Evolutionary conservation across 2,329 filamentous ascomycete species (phyloP), one percentile per base, ranked within the genome.

Genomic region (Arthrobotrys sphaeroides): DNA sequence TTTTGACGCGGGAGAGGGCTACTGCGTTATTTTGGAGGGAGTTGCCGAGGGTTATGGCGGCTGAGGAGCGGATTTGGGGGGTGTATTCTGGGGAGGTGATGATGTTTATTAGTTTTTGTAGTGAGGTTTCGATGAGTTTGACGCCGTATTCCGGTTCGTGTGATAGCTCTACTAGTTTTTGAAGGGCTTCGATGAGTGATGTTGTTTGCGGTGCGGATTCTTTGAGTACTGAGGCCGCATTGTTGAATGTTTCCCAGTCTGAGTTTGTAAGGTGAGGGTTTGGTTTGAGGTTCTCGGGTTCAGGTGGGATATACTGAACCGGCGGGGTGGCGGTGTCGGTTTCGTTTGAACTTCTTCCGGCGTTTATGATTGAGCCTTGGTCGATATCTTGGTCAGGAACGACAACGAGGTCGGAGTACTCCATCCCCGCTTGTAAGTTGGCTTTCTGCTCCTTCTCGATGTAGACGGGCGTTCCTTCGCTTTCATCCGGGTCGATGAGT

Each of bases 61-160:
- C 88, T 82, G 73, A 86, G 84, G 78, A 85, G 26, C 79, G 78
- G 66, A 78, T 61, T 12, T 36, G 49, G 36, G 74, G 26, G 38
- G 67, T 81, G 36, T 70, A 79, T 68, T 78, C 81, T 67, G 42
- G 72, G 47, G 78, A 82, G 73, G 24, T 77, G 26, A 81, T 82
- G 81, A 88, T 85, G 38, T 89, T 82, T 79, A 88, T 89, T 73
- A 90, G 82, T 1, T 90, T 84, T 1, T 86, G 85, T 1, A 85
- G 84, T 1, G 83, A 79, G 77, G 89, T 86, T 80, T 88, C 86
- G 20, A 86, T 84, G 70, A 90, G 85, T 80, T 89, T 87, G 16
- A 89, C 83, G 7, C 89, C 89, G 81, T 90, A 91, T 83, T 90
- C 91, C 77, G 90, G 88, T 81, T 90, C 89, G 81, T 91, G 89